Evolutionary conservation across 139 green algal genomes (phyloP).

Genomic region (Yamagishiella unicocca): DNA sequence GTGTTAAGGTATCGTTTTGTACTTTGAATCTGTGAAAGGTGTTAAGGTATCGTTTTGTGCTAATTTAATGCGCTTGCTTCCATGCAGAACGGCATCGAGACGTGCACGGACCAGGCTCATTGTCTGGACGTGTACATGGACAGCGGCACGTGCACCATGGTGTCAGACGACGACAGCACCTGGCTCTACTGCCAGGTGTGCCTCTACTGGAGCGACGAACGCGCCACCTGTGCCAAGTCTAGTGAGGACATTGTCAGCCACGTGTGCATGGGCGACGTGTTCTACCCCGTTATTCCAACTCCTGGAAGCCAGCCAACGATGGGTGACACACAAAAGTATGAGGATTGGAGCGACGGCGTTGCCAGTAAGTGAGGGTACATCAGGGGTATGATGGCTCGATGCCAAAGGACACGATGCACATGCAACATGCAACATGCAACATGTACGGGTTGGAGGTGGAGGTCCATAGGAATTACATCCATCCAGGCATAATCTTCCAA

Average conservation of each 20-base stretch:
- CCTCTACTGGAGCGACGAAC: neutral
- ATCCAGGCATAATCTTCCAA: too few relatives aligned
- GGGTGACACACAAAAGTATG: neutral
- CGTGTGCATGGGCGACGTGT: slow-evolving; percentile 1
- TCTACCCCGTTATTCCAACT: neutral
- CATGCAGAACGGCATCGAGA: neutral
- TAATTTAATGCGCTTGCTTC: neutral
- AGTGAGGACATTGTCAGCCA: neutral
- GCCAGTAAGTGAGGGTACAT: neutral
- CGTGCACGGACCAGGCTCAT: neutral
- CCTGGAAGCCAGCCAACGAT: neutral
- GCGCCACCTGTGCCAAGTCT: neutral
- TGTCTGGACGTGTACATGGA: slow-evolving; percentile 3
- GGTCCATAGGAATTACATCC: too few relatives aligned
- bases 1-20: neutral
- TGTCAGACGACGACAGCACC: too few relatives aligned
- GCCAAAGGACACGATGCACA: too few relatives aligned
- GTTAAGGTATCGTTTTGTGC: neutral
- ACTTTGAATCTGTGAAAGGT: neutral
- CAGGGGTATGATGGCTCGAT: neutral
- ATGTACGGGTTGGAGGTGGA: too few relatives aligned
- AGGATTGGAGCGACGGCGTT: neutral
- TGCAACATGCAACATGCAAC: too few relatives aligned
- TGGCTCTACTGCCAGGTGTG: slow-evolving; percentile 16
- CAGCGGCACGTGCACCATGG: neutral